Conservation (phyloP, 2,329 filamentous ascomycete genomes). For the Chaetomiaceae sp. region DNA sequence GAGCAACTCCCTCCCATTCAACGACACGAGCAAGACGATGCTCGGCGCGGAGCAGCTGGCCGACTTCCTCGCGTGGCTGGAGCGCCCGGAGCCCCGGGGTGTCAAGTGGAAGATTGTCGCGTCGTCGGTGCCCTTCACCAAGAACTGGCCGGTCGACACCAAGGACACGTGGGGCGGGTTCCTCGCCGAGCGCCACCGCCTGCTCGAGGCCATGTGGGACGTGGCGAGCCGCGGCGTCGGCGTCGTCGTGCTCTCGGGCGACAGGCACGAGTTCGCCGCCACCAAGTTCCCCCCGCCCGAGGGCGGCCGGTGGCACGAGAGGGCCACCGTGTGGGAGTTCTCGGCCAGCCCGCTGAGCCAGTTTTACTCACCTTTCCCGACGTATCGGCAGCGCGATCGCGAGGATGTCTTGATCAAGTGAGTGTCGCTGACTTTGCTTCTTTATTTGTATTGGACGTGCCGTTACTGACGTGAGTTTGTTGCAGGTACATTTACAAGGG, state of each 20-base stretch:
- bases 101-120: conserved; percentile 93
- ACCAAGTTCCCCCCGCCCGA: conserved; percentile 67
- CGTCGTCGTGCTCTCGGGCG: conserved; percentile 80
- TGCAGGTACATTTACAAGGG: conserved; percentile 72
- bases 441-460: background rate
- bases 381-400: conserved; percentile 75
- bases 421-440: conserved; percentile 32
- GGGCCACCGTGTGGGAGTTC: conserved; percentile 77
- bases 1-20: conserved; percentile 51
- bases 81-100: conserved; percentile 64
- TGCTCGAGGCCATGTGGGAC: conserved; percentile 92
- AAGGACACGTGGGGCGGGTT: conserved; percentile 95
- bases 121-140: conserved; percentile 89
- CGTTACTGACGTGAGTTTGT: conserved; percentile 2
- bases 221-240: conserved; percentile 69
- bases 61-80: conserved; percentile 74
- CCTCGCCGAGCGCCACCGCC: conserved; percentile 67
- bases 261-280: conserved; percentile 94
- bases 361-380: conserved; percentile 82
- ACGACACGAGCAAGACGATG: conserved; percentile 73
- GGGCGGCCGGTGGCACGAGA: conserved; percentile 52
- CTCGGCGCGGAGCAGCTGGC: conserved; percentile 73
- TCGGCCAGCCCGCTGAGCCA: conserved; percentile 87
- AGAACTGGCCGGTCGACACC: conserved; percentile 89
- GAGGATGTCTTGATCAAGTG: conserved; percentile 83